Conservation (phyloP, 192 early-diverging fungal species). For the Thoreauomyces humboldtii region DNA sequence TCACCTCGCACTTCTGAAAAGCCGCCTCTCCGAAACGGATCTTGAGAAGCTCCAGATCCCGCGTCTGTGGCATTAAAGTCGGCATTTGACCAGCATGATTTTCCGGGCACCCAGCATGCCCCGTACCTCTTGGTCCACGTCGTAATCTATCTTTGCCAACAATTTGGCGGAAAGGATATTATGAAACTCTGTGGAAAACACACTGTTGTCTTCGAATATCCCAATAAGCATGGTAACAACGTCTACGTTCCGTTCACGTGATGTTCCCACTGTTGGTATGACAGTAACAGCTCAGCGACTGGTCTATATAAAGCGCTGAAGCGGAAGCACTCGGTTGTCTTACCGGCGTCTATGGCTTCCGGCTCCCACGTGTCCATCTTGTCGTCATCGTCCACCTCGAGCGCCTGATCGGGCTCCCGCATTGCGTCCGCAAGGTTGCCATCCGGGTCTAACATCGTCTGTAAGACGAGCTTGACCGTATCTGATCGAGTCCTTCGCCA, state of each 20-base stretch:
- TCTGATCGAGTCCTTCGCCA: constrained; percentile 8
- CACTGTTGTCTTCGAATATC: constrained; percentile 3
- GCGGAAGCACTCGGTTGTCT: too few relatives aligned
- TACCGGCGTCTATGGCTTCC: constrained; percentile 25
- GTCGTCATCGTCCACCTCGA: constrained; percentile 10
- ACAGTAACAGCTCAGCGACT: neutral
- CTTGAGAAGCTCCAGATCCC: constrained; percentile 22
- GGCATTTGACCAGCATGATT: neutral
- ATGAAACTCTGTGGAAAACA: constrained; percentile 19
- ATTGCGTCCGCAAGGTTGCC: constrained; percentile 16
- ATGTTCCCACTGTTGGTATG: neutral
- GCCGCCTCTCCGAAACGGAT: constrained; percentile 18
- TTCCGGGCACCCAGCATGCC: neutral
- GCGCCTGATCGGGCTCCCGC: neutral
- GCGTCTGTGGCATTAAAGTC: neutral
- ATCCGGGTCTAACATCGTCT: constrained; percentile 8
- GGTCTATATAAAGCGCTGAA: neutral
- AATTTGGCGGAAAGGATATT: constrained; percentile 8
- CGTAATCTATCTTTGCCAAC: constrained; percentile 2
- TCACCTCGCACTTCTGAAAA: constrained; percentile 21
- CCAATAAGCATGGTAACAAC: constrained; percentile 14
- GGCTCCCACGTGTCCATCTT: constrained; percentile 13
- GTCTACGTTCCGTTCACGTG: constrained; percentile 18
- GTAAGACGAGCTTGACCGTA: constrained; percentile 10
- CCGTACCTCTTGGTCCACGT: constrained; percentile 17